Percentiles rank a stretch among this genome's conserved stretches.
phyloP scores from a whole-genome alignment of 148 eudicot species.

The Camellia granthamiana region DNA sequence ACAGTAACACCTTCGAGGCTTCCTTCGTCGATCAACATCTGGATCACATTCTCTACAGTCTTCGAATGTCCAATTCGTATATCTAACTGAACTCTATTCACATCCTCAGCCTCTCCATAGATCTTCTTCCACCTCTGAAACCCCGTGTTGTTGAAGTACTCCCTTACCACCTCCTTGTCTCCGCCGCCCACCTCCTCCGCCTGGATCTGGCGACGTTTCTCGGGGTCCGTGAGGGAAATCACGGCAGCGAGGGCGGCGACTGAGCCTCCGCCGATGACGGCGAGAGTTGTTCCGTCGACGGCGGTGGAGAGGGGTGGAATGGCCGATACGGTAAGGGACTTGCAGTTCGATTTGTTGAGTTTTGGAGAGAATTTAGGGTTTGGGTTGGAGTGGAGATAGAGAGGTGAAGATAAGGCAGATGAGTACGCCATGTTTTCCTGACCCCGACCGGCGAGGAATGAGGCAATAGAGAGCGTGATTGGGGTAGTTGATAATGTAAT shows the following conservation, averaged over 20 bases:
- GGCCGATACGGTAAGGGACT: constrained; percentile 31
- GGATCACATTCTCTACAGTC: constrained; percentile 77
- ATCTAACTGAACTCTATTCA: constrained; percentile 77
- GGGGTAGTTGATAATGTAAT: constrained; percentile 21
- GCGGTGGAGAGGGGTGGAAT: constrained; percentile 47
- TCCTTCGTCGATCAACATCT: constrained; percentile 74
- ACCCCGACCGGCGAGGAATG: constrained; percentile 1
- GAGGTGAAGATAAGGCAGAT: constrained; percentile 32
- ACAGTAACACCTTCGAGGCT: constrained; percentile 59
- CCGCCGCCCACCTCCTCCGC: constrained; percentile 94
- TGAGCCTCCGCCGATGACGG: constrained; percentile 66
- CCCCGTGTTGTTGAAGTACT: constrained; percentile 86
- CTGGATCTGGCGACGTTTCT: constrained; percentile 73
- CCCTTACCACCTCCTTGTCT: constrained; percentile 91
- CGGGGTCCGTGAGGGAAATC: constrained; percentile 74
- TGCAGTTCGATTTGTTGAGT: constrained; percentile 9
- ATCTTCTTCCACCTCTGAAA: constrained; percentile 93
- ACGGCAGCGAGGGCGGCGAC: constrained; percentile 69
- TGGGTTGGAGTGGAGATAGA: constrained; percentile 11
- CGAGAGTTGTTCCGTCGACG: constrained; percentile 47
- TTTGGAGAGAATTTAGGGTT: constrained; percentile 10
- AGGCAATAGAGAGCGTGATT: not conserved
- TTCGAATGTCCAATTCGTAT: constrained; percentile 87
- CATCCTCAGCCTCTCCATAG: constrained; percentile 87
- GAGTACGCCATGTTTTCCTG: constrained; percentile 36